These are phyloP conservation scores for Pseudognaphalium luteoalbum DNA, from an alignment of 129 eudicot species.

Conservation along the genomic window DNA sequence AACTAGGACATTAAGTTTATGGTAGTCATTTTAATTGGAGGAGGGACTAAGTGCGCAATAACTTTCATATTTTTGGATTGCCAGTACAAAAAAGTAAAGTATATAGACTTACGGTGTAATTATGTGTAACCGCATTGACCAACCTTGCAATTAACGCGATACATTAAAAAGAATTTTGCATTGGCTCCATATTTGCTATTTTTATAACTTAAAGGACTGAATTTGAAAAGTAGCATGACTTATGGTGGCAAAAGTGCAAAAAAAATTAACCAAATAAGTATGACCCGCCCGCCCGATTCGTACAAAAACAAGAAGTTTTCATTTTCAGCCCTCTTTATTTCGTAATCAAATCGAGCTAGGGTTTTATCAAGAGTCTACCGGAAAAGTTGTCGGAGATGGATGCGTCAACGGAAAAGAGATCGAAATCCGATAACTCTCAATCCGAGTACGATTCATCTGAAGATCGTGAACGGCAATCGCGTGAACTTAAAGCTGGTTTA, in stretches of 20 bases:
- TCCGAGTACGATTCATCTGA: constrained; percentile 47
- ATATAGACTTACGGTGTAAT: no score
- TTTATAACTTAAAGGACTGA: constrained; percentile 5
- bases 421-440: constrained; percentile 29
- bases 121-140: no score
- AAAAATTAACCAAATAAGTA: not conserved
- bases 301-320: constrained; percentile 19
- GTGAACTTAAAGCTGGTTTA: constrained; percentile 83
- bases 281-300: constrained; percentile 22
- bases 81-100: no score
- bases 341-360: constrained; percentile 36
- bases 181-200: not conserved
- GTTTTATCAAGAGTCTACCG: constrained; percentile 30
- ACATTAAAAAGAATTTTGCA: no score
- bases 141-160: no score
- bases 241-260: not conserved
- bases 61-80: no score
- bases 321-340: not conserved
- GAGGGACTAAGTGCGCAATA: no score
- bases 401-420: constrained; percentile 45
- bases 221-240: not conserved
- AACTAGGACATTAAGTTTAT: no score
- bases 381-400: constrained; percentile 35
- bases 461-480: constrained; percentile 72
- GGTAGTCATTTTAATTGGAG: no score